A percentile compares a stretch with the other conserved stretches of the same genome.
Conservation (phyloP, 768 basidiomycete species). For the Macrocybe gigantea region DNA sequence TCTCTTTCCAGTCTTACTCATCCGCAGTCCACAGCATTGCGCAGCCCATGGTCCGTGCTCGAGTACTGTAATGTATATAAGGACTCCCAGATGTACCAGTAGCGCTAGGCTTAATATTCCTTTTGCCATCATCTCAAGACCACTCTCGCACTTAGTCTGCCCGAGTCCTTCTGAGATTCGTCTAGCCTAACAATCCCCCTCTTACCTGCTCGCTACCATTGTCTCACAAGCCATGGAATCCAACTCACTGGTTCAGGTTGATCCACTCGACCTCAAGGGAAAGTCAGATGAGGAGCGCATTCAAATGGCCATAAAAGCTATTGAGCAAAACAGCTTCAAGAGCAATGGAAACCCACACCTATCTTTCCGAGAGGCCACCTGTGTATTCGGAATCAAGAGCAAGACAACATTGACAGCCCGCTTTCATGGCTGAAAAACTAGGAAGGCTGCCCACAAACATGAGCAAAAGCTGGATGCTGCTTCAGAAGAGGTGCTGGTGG, state of each 20-base stretch:
- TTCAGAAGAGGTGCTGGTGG: slow-evolving; percentile 17
- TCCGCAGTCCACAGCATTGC: too few relatives aligned
- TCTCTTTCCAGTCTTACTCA: too few relatives aligned
- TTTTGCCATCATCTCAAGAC: too few relatives aligned
- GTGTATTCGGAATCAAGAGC: slow-evolving; percentile 2
- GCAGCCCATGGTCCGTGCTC: too few relatives aligned
- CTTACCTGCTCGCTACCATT: too few relatives aligned
- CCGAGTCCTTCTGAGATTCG: too few relatives aligned
- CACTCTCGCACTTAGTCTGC: too few relatives aligned
- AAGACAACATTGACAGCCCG: slow-evolving; percentile 1
- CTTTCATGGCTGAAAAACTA: not conserved
- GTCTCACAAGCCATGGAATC: not conserved
- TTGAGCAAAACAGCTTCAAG: not conserved
- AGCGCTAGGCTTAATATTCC: too few relatives aligned
- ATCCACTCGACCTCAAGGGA: not conserved
- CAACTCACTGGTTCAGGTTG: slow-evolving; percentile 1
- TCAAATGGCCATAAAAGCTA: slow-evolving; percentile 2
- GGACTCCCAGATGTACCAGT: too few relatives aligned
- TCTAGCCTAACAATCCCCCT: too few relatives aligned
- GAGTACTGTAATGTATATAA: too few relatives aligned
- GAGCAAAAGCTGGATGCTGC: slow-evolving; percentile 12
- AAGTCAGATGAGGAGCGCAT: slow-evolving; percentile 3
- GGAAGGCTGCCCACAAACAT: slow-evolving; percentile 8
- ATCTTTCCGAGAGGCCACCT: slow-evolving; percentile 3
- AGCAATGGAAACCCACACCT: not conserved